Base-by-base conservation (phyloP, 1,284 basidiomycete genomes). In the Xerocomus amazonicus region DNA sequence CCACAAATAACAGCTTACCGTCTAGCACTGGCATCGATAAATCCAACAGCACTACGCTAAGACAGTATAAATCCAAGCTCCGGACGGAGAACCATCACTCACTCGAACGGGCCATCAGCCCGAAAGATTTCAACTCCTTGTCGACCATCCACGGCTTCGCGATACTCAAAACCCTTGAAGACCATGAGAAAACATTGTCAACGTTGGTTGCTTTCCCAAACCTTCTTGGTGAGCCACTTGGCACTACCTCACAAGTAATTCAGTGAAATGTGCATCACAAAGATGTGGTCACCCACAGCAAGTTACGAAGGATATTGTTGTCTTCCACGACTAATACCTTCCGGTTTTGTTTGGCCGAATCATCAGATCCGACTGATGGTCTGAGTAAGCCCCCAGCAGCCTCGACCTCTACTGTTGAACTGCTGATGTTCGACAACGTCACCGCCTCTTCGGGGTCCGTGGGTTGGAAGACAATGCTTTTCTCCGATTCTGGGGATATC, bases 1-100 rank as follows among this genome's bases (percentile, higher is more conserved):
- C 16, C 6, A 17, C n/a, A 7, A 31, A 48, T 19, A 23, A 39
- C 17, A 28, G 41, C 51, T 53, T 59, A 79, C 89, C 94, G 65
- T 97, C 92, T 54, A 97, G 80, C 19, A 92, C 70, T 0, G 92
- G 94, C 94, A 97, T 97, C 0, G 90, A 92, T 44, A 97, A 73
- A 68, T 97, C 94, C 60, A 97, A 75, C 23, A 96, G 76, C 36
- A 94, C 83, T 35, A 94, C 81, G 55, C 90, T 92, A 55, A 9
- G 51, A 48, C 32, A 46, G 16, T 14, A 42, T 62, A 29, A 53
- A 49, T 52, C 29, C 46, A 46, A 53, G 45, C 40, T 50, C 31
- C 37, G 19, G 48, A 45, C 27, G 40, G 37, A 34, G n/a, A 37
- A 32, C 47, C 34, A 23, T 13, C 6, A 75, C 87, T 59, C 66